These are phyloP conservation scores for Penicillium macrosclerotiorum DNA, from an alignment of 495 filamentous ascomycete species.

Conservation along the genomic window DNA sequence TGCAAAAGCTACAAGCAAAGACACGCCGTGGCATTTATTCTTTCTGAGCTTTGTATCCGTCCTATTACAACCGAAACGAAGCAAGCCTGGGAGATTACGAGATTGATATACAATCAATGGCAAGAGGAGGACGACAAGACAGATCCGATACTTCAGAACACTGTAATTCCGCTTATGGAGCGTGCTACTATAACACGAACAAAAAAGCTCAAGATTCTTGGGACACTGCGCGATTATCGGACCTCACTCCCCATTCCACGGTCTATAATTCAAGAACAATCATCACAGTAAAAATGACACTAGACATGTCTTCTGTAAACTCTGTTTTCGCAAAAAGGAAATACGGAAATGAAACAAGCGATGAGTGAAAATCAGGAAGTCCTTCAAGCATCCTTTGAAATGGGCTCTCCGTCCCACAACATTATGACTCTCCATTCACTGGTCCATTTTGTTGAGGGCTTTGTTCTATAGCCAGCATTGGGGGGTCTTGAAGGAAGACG, in stretches of 20 bases:
- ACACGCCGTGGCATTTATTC: conserved; percentile 66
- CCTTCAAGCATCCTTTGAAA: too few species aligned
- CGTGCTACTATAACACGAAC: background rate
- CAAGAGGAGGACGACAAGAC: conserved; percentile 41
- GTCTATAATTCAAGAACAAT: background rate
- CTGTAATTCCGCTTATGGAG: conserved; percentile 48
- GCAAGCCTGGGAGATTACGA: conserved; percentile 69
- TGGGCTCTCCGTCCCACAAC: too few species aligned
- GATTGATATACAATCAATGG: conserved; percentile 50
- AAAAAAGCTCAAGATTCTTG: background rate
- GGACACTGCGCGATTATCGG: background rate
- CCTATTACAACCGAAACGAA: conserved; percentile 60
- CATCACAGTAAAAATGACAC: too few species aligned
- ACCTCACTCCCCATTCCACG: background rate
- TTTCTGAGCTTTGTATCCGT: conserved; percentile 67
- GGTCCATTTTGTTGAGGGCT: too few species aligned
- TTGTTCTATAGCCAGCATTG: too few species aligned
- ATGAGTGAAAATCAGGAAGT: too few species aligned
- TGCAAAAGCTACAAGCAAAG: conserved; percentile 77
- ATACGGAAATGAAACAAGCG: too few species aligned
- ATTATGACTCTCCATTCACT: too few species aligned
- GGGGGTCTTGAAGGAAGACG: too few species aligned
- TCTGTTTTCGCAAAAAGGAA: too few species aligned
- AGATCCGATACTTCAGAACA: conserved; percentile 61
- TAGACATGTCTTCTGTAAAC: too few species aligned